A percentile compares a stretch with the other conserved stretches of the same genome.
phyloP scores from a whole-genome alignment of 805 yeast species.

The Cyberlindnera misumaiensis region DNA sequence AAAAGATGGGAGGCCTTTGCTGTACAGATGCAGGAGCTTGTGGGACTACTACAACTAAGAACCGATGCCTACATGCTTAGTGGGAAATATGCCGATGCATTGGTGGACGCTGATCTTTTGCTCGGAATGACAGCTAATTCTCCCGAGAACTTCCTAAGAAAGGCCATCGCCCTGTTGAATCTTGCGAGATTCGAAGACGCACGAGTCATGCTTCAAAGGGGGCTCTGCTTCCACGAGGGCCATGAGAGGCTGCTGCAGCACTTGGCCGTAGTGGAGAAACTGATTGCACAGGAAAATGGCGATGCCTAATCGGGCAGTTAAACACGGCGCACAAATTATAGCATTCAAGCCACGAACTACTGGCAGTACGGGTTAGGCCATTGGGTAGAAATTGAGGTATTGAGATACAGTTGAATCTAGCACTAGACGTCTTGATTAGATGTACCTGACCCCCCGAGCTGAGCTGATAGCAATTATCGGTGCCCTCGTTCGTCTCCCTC shows the following conservation, averaged over 20 bases:
- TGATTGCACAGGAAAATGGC: slow-evolving; percentile 53
- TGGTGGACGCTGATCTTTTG: slow-evolving; percentile 54
- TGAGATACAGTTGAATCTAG: no score
- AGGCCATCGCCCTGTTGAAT: slow-evolving; percentile 57
- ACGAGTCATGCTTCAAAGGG: slow-evolving; percentile 64
- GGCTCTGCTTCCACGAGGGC: slow-evolving; percentile 53
- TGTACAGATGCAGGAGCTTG: slow-evolving; percentile 60
- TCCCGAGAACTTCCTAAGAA: slow-evolving; percentile 67
- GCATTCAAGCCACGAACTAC: no score
- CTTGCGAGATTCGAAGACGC: slow-evolving; percentile 59
- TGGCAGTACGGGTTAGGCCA: no score
- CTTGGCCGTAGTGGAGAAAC: slow-evolving; percentile 37
- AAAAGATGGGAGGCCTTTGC: slow-evolving; percentile 71
- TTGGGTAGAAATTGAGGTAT: no score
- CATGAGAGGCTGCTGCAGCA: slow-evolving; percentile 45
- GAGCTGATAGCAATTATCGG: no score
- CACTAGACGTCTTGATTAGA: no score
- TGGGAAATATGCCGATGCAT: slow-evolving; percentile 50
- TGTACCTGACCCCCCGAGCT: no score
- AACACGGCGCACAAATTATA: no score
- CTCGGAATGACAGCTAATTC: slow-evolving; percentile 26
- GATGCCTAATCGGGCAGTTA: slow-evolving; percentile 25
- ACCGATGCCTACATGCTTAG: slow-evolving; percentile 60
- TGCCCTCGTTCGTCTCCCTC: no score
- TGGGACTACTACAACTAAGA: slow-evolving; percentile 60